These are phyloP conservation scores for Fusarium ambrosium DNA, from an alignment of 2,329 filamentous ascomycete species.

Conservation along the genomic window DNA sequence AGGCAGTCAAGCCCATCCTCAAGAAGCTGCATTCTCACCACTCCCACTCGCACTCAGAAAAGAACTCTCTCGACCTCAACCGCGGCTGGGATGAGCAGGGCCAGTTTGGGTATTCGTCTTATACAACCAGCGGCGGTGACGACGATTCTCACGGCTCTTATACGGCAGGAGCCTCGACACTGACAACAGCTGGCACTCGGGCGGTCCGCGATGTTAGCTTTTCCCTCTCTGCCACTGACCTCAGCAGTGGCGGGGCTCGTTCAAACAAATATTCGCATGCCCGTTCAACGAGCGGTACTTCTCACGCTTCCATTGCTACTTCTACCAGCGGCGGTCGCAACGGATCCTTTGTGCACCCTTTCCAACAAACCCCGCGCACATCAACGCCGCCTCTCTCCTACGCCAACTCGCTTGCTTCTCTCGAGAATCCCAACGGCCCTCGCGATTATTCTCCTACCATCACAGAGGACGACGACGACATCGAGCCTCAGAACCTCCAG, in stretches of 20 bases:
- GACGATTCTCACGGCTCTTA: slow-evolving; percentile 41
- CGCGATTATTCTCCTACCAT: slow-evolving; percentile 70
- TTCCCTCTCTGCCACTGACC: slow-evolving; percentile 55
- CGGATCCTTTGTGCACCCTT: slow-evolving; percentile 72
- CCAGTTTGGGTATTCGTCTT: slow-evolving; percentile 49
- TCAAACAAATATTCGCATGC: slow-evolving; percentile 65
- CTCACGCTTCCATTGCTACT: slow-evolving; percentile 69
- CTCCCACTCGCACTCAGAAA: slow-evolving; percentile 69
- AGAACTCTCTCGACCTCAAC: slow-evolving; percentile 74
- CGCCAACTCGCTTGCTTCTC: slow-evolving; percentile 67
- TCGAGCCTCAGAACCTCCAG: slow-evolving; percentile 42
- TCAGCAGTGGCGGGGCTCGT: slow-evolving; percentile 46
- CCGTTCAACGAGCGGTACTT: slow-evolving; percentile 70
- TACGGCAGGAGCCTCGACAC: slow-evolving; percentile 41
- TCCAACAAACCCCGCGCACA: slow-evolving; percentile 73
- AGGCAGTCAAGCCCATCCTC: slow-evolving; percentile 71
- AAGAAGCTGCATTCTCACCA: slow-evolving; percentile 66
- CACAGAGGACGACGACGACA: slow-evolving; percentile 65
- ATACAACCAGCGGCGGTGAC: slow-evolving; percentile 44
- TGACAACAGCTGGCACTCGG: slow-evolving; percentile 31
- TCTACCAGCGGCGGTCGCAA: slow-evolving; percentile 66
- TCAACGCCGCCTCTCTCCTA: slow-evolving; percentile 72
- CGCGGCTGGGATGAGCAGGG: slow-evolving; percentile 70
- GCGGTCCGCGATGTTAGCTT: slow-evolving; percentile 62
- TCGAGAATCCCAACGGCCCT: slow-evolving; percentile 57